These are phyloP conservation scores for Arabis hirsuta DNA, from an alignment of 345 rosid species.

Conservation along the genomic window DNA sequence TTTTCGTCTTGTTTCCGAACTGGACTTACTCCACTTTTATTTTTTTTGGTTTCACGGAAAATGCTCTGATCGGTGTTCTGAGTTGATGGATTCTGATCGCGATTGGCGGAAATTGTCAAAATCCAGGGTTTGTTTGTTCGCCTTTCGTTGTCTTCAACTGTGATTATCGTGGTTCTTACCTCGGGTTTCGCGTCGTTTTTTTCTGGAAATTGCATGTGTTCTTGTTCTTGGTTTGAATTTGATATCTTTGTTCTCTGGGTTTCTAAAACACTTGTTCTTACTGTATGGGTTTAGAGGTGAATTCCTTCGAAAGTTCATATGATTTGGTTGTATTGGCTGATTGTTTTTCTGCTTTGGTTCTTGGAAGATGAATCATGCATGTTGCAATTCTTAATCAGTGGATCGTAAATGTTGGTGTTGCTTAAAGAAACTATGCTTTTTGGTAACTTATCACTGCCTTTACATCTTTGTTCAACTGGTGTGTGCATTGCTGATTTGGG, in stretches of 20 bases:
- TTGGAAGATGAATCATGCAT: not conserved
- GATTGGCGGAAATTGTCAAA: too few species aligned
- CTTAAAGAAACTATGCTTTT: not conserved
- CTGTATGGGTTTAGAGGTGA: not conserved
- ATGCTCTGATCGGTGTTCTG: too few species aligned
- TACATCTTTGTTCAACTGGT: not conserved
- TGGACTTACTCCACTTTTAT: too few species aligned
- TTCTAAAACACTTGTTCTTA: not conserved
- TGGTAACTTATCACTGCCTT: not conserved
- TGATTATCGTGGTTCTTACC: not conserved
- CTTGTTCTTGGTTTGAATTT: not conserved
- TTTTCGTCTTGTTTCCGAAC: too few species aligned
- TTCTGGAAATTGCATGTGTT: not conserved
- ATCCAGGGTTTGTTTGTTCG: too few species aligned
- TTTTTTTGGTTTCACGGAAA: too few species aligned
- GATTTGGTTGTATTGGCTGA: not conserved
- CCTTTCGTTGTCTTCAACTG: not conserved
- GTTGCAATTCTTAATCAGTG: not conserved
- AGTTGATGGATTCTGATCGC: too few species aligned
- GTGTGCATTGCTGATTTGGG: constrained; percentile 1
- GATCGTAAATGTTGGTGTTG: not conserved
- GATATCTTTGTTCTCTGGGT: not conserved
- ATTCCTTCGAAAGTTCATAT: not conserved
- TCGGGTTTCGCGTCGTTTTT: not conserved
- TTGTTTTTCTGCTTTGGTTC: not conserved